Percentiles rank a stretch among this genome's conserved stretches.
Evolutionary conservation across 139 green algal genomes (phyloP).

Genomic region (Desmodesmus armatus): DNA sequence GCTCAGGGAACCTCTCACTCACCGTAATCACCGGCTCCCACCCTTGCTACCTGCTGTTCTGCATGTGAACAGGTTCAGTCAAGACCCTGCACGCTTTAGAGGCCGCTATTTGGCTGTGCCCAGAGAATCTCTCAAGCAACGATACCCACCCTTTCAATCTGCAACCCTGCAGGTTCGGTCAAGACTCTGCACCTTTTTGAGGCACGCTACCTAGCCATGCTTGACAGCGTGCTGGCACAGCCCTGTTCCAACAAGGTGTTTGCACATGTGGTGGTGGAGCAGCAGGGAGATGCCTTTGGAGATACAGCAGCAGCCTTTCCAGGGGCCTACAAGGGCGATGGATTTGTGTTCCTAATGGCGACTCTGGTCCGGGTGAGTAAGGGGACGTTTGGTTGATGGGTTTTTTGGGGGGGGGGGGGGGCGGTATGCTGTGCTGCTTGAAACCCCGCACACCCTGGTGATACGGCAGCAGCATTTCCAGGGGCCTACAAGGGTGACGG

Average conservation of each 20-base stretch:
- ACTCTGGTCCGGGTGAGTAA: constrained; percentile 2
- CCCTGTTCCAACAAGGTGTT: constrained; percentile 41
- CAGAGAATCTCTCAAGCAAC: constrained; percentile 28
- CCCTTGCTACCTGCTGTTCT: background rate
- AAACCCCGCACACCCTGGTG: too few relatives aligned
- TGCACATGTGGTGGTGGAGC: constrained; percentile 54
- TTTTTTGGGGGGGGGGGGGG: too few relatives aligned
- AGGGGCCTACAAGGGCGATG: background rate
- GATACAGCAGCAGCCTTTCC: constrained; percentile 17
- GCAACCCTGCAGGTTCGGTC: constrained; percentile 52
- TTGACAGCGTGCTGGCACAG: constrained; percentile 56
- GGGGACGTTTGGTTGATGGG: background rate
- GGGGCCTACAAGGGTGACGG: background rate
- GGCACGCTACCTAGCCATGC: constrained; percentile 62
- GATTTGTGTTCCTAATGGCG: constrained; percentile 40
- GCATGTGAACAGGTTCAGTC: constrained; percentile 41
- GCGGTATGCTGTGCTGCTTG: too few relatives aligned
- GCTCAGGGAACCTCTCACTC: too few relatives aligned
- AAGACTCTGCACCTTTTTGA: constrained; percentile 75
- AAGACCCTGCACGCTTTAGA: constrained; percentile 70
- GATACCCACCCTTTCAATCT: background rate
- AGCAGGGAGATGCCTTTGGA: constrained; percentile 16
- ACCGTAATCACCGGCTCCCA: too few relatives aligned
- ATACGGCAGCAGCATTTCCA: constrained; percentile 14
- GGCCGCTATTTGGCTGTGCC: constrained; percentile 58